These are phyloP conservation scores for Zygosaccharomyces pseudorouxii DNA, from an alignment of 805 yeast species.

Conservation along the genomic window DNA sequence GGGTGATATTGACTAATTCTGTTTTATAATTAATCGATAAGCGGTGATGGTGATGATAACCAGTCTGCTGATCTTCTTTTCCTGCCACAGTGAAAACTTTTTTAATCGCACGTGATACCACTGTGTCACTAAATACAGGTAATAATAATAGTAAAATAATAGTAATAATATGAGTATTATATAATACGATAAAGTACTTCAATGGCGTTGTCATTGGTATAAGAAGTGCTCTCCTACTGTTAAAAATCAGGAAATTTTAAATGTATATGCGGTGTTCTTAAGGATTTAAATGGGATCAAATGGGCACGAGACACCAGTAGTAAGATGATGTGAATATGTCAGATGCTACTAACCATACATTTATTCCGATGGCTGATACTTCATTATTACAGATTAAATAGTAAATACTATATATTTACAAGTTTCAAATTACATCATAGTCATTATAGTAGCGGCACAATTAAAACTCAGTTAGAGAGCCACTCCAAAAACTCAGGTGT, in stretches of 20 bases:
- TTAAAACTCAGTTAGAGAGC: conserved; percentile 41
- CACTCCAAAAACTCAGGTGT: conserved; percentile 95
- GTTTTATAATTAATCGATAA: background rate
- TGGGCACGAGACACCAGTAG: no score
- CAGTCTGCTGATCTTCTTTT: conserved; percentile 2
- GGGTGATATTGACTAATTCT: background rate
- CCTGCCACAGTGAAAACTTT: conserved; percentile 6
- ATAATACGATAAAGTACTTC: background rate
- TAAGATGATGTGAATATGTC: no score
- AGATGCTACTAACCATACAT: no score
- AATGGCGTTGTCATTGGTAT: no score
- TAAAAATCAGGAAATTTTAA: no score
- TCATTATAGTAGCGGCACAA: background rate
- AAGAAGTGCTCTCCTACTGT: background rate
- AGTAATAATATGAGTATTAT: background rate
- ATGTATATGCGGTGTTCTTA: no score
- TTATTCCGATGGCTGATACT: no score
- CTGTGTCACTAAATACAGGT: background rate
- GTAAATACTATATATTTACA: no score
- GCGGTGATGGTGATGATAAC: background rate
- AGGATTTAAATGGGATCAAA: no score
- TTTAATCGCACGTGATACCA: conserved; percentile 3
- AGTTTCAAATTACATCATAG: no score
- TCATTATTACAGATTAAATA: no score
- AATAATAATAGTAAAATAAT: background rate